Percentiles rank a stretch among this genome's conserved stretches.
These are phyloP conservation scores for Inga oerstediana DNA, from an alignment of 306 rosid species.

Conservation along the genomic window DNA sequence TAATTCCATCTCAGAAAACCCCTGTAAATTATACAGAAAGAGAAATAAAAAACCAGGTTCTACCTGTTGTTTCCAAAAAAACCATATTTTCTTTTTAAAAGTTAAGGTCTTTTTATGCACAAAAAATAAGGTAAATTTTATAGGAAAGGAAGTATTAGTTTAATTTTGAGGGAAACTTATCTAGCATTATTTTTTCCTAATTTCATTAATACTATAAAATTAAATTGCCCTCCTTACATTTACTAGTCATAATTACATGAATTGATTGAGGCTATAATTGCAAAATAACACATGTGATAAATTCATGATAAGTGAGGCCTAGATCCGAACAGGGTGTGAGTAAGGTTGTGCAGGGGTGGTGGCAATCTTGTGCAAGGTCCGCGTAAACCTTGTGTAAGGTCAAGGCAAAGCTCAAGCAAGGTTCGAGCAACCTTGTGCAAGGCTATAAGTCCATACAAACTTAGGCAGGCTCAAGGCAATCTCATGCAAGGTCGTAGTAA, in stretches of 20 bases:
- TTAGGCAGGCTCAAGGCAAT: too few species aligned
- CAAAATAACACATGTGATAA: background rate
- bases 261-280: background rate
- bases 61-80: conserved; percentile 15
- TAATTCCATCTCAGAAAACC: background rate
- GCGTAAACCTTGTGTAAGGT: too few species aligned
- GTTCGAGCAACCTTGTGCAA: too few species aligned
- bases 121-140: background rate
- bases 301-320: background rate
- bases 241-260: background rate
- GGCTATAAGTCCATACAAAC: too few species aligned
- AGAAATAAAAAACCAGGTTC: background rate
- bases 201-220: background rate
- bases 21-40: background rate
- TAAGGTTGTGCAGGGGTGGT: too few species aligned
- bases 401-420: too few species aligned
- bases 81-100: background rate
- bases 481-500: too few species aligned
- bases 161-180: background rate
- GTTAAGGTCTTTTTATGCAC: background rate
- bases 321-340: too few species aligned
- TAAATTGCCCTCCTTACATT: background rate
- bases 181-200: background rate
- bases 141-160: background rate
- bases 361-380: too few species aligned